A percentile compares a stretch with the other conserved stretches of the same genome.
Conservation (phyloP, 305 asterid genomes). For the Rubia tinctorum region DNA sequence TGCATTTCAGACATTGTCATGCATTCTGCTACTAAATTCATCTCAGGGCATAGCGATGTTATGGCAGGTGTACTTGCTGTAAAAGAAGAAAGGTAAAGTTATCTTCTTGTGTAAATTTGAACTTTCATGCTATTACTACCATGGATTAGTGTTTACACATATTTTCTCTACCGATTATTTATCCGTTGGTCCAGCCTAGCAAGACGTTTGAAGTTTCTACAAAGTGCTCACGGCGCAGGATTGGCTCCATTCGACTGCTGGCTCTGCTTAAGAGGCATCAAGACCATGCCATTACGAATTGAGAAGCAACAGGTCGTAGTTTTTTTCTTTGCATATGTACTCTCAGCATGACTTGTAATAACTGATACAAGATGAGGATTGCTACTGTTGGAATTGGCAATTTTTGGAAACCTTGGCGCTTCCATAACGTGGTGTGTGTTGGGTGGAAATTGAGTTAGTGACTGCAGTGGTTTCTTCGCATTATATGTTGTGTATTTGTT, state of each 20-base stretch:
- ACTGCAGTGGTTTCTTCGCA: neutral
- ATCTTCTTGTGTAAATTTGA: neutral
- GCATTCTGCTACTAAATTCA: neutral
- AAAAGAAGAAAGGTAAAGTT: conserved; percentile 70
- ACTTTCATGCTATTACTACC: neutral
- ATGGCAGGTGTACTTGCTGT: conserved; percentile 41
- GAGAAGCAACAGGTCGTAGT: conserved; percentile 80
- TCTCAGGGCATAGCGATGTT: conserved; percentile 1
- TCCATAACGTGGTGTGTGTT: neutral
- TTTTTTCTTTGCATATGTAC: neutral
- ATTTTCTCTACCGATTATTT: neutral
- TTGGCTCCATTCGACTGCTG: neutral
- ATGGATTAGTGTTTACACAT: neutral
- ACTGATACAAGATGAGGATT: neutral
- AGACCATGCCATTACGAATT: conserved; percentile 46
- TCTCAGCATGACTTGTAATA: neutral
- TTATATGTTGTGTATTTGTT: neutral
- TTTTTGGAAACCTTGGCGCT: neutral
- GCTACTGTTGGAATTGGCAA: neutral
- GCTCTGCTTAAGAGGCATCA: neutral
- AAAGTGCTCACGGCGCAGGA: conserved; percentile 25
- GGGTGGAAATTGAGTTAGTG: neutral
- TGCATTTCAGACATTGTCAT: conserved; percentile 28
- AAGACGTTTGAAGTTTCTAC: neutral
- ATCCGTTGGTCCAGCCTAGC: neutral